phyloP scores from a whole-genome alignment of 371 early-diverging fungal species.

The Entomophthora muscae region DNA sequence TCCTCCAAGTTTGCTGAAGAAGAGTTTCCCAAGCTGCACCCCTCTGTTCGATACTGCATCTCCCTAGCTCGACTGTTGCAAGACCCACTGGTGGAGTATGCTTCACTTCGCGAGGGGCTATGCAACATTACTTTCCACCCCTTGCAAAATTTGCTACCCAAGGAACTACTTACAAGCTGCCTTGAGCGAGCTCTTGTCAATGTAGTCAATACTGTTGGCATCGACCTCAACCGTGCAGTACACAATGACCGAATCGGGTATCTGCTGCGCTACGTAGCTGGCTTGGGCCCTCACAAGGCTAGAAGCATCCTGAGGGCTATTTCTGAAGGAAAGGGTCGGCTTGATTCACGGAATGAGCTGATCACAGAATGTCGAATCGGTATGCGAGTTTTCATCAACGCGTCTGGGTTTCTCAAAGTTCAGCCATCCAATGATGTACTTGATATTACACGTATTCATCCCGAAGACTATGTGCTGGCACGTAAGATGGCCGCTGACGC shows the following conservation, averaged over 20 bases:
- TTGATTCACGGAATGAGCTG: slow-evolving; percentile 39
- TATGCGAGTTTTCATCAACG: slow-evolving; percentile 76
- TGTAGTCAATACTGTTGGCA: slow-evolving; percentile 67
- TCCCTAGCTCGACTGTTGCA: slow-evolving; percentile 70
- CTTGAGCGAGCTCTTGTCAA: slow-evolving; percentile 81
- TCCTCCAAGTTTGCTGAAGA: slow-evolving; percentile 45
- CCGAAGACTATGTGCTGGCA: slow-evolving; percentile 86
- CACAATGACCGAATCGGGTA: slow-evolving; percentile 43
- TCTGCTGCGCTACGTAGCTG: slow-evolving; percentile 76
- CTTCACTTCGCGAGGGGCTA: slow-evolving; percentile 56
- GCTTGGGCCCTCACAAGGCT: slow-evolving; percentile 91
- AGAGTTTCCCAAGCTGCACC: slow-evolving; percentile 48
- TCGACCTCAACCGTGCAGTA: slow-evolving; percentile 71
- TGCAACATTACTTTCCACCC: slow-evolving; percentile 50
- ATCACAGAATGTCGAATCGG: slow-evolving; percentile 43
- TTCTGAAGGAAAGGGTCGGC: neutral
- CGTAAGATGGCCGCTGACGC: slow-evolving; percentile 96
- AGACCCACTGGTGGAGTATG: slow-evolving; percentile 72
- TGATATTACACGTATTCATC: slow-evolving; percentile 91
- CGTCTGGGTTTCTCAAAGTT: slow-evolving; percentile 80
- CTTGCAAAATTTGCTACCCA: slow-evolving; percentile 43
- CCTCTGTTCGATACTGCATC: slow-evolving; percentile 71
- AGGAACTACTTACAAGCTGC: slow-evolving; percentile 29
- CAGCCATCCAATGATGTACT: slow-evolving; percentile 46
- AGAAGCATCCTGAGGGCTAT: slow-evolving; percentile 38